A percentile compares a stretch with the other conserved stretches of the same genome.
These are phyloP conservation scores for Aureobasidium sp. DNA, from an alignment of 2,329 filamentous ascomycete genomes.

Conservation along the genomic window DNA sequence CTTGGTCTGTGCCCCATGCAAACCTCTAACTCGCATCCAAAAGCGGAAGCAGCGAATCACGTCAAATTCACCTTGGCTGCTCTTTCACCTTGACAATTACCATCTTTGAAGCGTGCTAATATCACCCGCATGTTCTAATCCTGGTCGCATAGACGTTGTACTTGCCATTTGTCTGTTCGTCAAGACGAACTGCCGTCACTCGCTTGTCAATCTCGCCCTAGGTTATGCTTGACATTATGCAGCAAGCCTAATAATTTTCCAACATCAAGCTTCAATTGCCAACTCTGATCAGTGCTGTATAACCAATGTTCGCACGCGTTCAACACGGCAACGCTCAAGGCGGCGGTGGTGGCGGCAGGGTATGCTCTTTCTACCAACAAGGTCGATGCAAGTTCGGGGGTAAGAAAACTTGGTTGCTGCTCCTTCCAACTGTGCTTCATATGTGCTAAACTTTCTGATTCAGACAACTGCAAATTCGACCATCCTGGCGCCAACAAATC, in stretches of 20 bases:
- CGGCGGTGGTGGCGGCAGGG: slow-evolving; percentile 14
- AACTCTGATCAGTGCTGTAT: neutral
- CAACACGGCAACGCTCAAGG: neutral
- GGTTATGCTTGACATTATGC: slow-evolving; percentile 6
- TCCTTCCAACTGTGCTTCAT: neutral
- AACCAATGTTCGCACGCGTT: slow-evolving; percentile 10
- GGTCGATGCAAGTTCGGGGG: slow-evolving; percentile 59
- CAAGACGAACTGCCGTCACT: neutral
- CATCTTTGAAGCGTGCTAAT: neutral
- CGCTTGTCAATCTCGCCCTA: neutral
- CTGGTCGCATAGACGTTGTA: neutral
- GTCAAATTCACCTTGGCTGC: neutral
- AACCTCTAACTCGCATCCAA: neutral
- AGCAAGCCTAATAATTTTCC: neutral
- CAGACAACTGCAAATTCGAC: slow-evolving; percentile 52
- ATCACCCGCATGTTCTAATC: neutral
- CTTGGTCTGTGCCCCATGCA: neutral
- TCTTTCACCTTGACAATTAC: neutral
- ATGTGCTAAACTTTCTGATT: slow-evolving; percentile 4
- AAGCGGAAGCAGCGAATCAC: slow-evolving; percentile 1
- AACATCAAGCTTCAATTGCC: neutral
- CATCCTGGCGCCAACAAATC: slow-evolving; percentile 38
- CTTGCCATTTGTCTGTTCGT: neutral
- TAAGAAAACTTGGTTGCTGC: slow-evolving; percentile 26
- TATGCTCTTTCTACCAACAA: slow-evolving; percentile 58